Conservation (phyloP, 2,329 filamentous ascomycete species). For the Neofusicoccum parvum region DNA sequence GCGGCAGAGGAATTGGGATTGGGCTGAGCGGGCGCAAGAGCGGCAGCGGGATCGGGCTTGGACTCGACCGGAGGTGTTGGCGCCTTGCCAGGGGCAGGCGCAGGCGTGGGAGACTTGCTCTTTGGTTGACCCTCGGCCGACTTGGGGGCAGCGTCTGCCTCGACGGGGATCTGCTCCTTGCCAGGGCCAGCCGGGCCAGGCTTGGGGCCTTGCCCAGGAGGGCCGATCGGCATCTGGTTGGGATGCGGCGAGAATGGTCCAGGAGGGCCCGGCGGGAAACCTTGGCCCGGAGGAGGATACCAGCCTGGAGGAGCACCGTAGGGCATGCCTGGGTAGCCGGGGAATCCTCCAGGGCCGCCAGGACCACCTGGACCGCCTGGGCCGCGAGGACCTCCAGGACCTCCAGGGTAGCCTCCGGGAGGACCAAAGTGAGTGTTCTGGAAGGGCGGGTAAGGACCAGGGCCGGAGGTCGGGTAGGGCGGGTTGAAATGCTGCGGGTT, state of each 20-base stretch:
- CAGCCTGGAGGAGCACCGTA: slow-evolving; percentile 78
- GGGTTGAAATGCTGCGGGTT: slow-evolving; percentile 16
- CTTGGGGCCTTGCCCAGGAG: slow-evolving; percentile 50
- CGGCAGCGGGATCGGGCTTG: slow-evolving; percentile 64
- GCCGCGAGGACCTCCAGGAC: slow-evolving; percentile 38
- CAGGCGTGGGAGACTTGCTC: slow-evolving; percentile 42
- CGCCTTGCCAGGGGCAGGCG: slow-evolving; percentile 45
- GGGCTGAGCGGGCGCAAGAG: slow-evolving; percentile 54
- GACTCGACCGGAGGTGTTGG: slow-evolving; percentile 65
- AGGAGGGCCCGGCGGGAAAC: slow-evolving; percentile 67
- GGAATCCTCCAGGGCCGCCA: slow-evolving; percentile 47
- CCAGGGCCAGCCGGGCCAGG: slow-evolving; percentile 31
- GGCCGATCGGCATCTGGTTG: slow-evolving; percentile 57
- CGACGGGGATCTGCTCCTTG: slow-evolving; percentile 40
- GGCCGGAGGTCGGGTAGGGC: slow-evolving; percentile 28
- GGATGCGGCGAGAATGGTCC: slow-evolving; percentile 66
- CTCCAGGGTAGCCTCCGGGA: slow-evolving; percentile 46
- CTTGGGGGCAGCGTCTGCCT: slow-evolving; percentile 51
- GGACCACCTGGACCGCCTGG: slow-evolving; percentile 33
- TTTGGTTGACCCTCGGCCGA: slow-evolving; percentile 56
- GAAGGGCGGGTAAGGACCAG: slow-evolving; percentile 45
- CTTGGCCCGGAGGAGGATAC: slow-evolving; percentile 75
- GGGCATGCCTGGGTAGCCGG: slow-evolving; percentile 72
- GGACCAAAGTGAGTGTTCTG: slow-evolving; percentile 53
- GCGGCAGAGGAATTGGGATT: slow-evolving; percentile 39